These are phyloP conservation scores for Avena atlantica DNA, from an alignment of 176 grass and related monocot species.

Conservation along the genomic window DNA sequence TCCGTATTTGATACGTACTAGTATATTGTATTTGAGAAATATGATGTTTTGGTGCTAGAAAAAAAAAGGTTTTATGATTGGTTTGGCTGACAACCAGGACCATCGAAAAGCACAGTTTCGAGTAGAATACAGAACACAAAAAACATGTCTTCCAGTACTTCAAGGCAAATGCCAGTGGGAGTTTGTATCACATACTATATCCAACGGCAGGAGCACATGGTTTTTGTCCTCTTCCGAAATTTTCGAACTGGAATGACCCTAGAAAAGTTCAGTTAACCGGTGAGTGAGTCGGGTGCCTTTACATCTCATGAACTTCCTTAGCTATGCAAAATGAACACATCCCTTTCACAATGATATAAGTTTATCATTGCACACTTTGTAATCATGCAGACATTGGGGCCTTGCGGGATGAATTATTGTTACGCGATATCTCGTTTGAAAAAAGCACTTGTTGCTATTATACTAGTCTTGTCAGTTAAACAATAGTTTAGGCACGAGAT, in stretches of 20 bases:
- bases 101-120: background rate
- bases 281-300: background rate
- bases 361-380: background rate
- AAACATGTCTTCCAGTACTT: background rate
- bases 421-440: background rate
- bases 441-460: background rate
- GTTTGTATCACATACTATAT: background rate
- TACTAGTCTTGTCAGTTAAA: background rate
- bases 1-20: no score
- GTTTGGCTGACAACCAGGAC: background rate
- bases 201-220: background rate
- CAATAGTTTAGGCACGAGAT: constrained; percentile 18
- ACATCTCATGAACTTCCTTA: background rate
- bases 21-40: background rate
- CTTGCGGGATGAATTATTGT: constrained; percentile 32
- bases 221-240: background rate
- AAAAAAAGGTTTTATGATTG: background rate
- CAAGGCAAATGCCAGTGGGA: background rate
- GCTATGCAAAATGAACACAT: background rate
- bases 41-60: background rate
- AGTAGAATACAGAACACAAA: background rate
- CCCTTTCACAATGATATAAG: background rate
- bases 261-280: background rate
- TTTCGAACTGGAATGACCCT: background rate
- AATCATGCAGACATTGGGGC: background rate